phyloP scores from a whole-genome alignment of 768 basidiomycete genomes.

The Pholiota conissans region DNA sequence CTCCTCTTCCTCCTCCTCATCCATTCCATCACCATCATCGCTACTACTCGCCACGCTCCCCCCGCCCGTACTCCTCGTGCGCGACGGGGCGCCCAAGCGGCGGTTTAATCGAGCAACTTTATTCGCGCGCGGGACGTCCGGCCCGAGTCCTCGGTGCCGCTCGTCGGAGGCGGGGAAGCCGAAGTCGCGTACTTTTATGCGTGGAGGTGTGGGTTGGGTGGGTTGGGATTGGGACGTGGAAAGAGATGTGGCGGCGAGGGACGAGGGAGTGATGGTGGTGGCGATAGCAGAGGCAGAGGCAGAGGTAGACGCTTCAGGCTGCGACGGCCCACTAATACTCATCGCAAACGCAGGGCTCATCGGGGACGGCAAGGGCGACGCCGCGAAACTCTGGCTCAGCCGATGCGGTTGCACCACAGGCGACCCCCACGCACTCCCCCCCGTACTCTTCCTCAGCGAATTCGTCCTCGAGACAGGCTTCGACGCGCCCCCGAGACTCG shows the following conservation, averaged over 20 bases:
- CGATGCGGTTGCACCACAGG: slow-evolving; percentile 19
- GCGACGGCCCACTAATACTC: neutral
- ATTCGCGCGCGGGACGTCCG: slow-evolving; percentile 40
- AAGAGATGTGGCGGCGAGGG: too few relatives aligned
- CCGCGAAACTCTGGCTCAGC: slow-evolving; percentile 10
- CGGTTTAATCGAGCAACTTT: slow-evolving; percentile 32
- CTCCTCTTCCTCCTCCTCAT: slow-evolving; percentile 22
- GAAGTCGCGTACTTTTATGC: slow-evolving; percentile 47
- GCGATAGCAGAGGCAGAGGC: neutral
- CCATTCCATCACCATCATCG: slow-evolving; percentile 19
- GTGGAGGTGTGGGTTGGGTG: too few relatives aligned
- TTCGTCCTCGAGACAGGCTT: slow-evolving; percentile 24
- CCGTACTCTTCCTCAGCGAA: slow-evolving; percentile 16
- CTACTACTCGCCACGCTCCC: slow-evolving; percentile 21
- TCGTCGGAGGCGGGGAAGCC: slow-evolving; percentile 34
- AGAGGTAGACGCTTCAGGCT: slow-evolving; percentile 7
- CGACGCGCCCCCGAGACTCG: slow-evolving; percentile 16
- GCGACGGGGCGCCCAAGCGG: slow-evolving; percentile 22
- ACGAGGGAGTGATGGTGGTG: neutral
- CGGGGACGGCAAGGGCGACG: slow-evolving; percentile 11
- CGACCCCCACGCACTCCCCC: slow-evolving; percentile 11
- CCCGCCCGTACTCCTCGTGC: slow-evolving; percentile 13
- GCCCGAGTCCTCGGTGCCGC: slow-evolving; percentile 39
- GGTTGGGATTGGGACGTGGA: too few relatives aligned
- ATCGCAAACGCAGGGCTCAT: slow-evolving; percentile 12